Percentiles rank a stretch among this genome's conserved stretches.
These are phyloP conservation scores for Pleomassaria siparia DNA, from an alignment of 2,329 filamentous ascomycete genomes.

Conservation along the genomic window DNA sequence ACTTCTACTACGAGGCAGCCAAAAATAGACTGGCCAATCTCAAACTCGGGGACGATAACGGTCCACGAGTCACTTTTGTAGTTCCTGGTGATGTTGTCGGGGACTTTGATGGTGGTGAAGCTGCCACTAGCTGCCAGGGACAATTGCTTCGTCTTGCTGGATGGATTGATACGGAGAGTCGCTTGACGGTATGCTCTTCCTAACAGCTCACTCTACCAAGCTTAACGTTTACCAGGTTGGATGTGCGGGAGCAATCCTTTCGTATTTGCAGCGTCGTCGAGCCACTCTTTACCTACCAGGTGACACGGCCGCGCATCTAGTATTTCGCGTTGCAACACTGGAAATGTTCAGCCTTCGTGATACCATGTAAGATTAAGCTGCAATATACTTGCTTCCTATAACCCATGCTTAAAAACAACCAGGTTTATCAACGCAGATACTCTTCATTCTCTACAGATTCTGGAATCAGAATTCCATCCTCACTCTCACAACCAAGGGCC, in stretches of 20 bases:
- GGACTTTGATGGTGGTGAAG: constrained; percentile 45
- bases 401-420: neutral
- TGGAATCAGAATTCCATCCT: constrained; percentile 80
- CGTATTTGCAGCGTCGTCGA: constrained; percentile 71
- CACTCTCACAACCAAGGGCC: constrained; percentile 76
- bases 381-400: neutral
- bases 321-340: constrained; percentile 64
- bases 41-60: constrained; percentile 52
- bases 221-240: constrained; percentile 58
- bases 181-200: constrained; percentile 58
- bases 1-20: constrained; percentile 71
- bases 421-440: constrained; percentile 85
- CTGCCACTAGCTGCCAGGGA: constrained; percentile 60
- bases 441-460: constrained; percentile 78
- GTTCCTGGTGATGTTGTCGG: constrained; percentile 58
- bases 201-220: constrained; percentile 1
- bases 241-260: constrained; percentile 85
- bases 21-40: constrained; percentile 66
- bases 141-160: constrained; percentile 69
- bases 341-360: constrained; percentile 73
- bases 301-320: constrained; percentile 54
- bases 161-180: constrained; percentile 72
- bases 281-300: constrained; percentile 64
- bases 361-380: constrained; percentile 55
- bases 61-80: constrained; percentile 58